Evolutionary conservation across 352 stramenopile species (phyloP).

Genomic region (Phytophthora tentaculata): DNA sequence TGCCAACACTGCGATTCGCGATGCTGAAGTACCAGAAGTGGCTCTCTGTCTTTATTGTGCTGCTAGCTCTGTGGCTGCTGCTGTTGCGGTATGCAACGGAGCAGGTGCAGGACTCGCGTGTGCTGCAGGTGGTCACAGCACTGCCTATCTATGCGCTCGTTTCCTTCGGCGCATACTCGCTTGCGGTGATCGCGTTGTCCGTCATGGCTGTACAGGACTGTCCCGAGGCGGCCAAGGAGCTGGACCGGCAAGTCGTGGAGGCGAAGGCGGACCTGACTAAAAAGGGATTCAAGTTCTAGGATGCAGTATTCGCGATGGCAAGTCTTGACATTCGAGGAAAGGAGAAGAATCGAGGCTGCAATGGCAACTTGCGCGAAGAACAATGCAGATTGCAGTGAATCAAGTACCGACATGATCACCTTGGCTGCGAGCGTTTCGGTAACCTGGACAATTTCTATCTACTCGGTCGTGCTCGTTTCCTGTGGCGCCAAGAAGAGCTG

Average conservation of each 20-base stretch:
- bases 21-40: slow-evolving; percentile 89
- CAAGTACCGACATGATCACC: background rate
- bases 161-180: slow-evolving; percentile 76
- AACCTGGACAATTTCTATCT: background rate
- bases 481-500: slow-evolving; percentile 3
- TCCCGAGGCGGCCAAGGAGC: slow-evolving; percentile 68
- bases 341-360: background rate
- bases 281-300: slow-evolving; percentile 61
- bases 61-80: slow-evolving; percentile 62
- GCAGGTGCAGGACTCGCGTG: slow-evolving; percentile 37
- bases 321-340: too few relatives aligned
- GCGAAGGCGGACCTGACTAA: slow-evolving; percentile 68
- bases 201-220: slow-evolving; percentile 80
- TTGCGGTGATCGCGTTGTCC: slow-evolving; percentile 67
- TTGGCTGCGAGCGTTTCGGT: background rate
- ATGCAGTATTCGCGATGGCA: background rate
- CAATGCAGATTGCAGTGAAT: slow-evolving; percentile 11
- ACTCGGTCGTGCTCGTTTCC: background rate
- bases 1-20: too few relatives aligned
- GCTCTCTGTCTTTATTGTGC: slow-evolving; percentile 50
- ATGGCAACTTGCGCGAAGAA: background rate
- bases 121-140: slow-evolving; percentile 58
- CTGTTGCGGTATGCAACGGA: slow-evolving; percentile 51
- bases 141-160: slow-evolving; percentile 77
- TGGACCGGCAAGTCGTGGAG: slow-evolving; percentile 70